Evolutionary conservation across 768 basidiomycete species (phyloP).

Genomic region (Lentinula lateritia): DNA sequence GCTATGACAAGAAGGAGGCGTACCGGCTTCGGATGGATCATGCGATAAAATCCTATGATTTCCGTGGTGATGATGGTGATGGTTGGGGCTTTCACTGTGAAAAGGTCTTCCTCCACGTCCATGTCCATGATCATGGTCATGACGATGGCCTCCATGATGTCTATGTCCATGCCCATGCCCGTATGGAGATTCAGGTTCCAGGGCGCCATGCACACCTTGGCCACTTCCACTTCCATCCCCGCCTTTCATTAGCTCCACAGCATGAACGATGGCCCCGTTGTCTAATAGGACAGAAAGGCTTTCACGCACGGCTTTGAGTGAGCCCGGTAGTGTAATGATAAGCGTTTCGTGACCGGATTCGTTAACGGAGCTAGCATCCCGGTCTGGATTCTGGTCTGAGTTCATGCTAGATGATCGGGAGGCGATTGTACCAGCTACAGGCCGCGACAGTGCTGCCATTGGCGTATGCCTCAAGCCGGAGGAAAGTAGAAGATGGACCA

Average conservation of each 20-base stretch:
- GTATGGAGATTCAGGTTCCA: slow-evolving; percentile 10
- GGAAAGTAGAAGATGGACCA: slow-evolving; percentile 69
- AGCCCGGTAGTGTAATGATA: slow-evolving; percentile 79
- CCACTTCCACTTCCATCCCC: slow-evolving; percentile 51
- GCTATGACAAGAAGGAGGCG: slow-evolving; percentile 13
- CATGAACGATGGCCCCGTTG: slow-evolving; percentile 58
- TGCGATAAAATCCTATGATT: slow-evolving; percentile 60
- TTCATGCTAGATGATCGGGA: neutral
- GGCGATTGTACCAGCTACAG: slow-evolving; percentile 65
- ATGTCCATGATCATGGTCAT: slow-evolving; percentile 36
- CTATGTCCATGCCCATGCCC: slow-evolving; percentile 20
- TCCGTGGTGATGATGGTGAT: slow-evolving; percentile 38
- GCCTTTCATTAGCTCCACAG: slow-evolving; percentile 66
- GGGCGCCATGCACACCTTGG: slow-evolving; percentile 43
- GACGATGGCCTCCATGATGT: slow-evolving; percentile 18
- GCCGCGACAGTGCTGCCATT: slow-evolving; percentile 77
- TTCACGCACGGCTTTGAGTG: slow-evolving; percentile 80
- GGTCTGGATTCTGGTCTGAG: neutral
- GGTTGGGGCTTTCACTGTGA: slow-evolving; percentile 25
- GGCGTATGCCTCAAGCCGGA: slow-evolving; percentile 70
- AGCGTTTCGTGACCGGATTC: slow-evolving; percentile 41
- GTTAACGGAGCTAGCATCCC: neutral
- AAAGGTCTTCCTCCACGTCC: neutral
- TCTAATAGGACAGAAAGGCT: slow-evolving; percentile 59
- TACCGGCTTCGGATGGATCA: slow-evolving; percentile 66